phyloP scores from a whole-genome alignment of 495 filamentous ascomycete species.

The Lindgomyces ingoldianus region DNA sequence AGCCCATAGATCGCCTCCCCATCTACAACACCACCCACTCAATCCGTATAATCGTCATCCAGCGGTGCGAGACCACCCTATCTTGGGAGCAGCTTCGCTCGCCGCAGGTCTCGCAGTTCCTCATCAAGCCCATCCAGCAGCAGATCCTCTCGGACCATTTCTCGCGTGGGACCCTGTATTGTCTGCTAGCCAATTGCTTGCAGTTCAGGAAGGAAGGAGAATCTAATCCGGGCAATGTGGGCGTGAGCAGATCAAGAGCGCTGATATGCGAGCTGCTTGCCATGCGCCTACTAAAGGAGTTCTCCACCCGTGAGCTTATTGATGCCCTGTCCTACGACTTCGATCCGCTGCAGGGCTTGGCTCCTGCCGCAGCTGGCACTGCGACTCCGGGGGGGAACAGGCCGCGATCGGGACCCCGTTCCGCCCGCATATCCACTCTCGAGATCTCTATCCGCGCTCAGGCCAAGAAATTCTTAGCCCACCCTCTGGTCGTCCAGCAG shows the following conservation, averaged over 20 bases:
- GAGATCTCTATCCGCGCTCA: constrained; percentile 89
- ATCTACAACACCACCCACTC: constrained; percentile 88
- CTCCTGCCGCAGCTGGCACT: constrained; percentile 46
- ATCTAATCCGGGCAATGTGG: constrained; percentile 75
- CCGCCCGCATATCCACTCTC: constrained; percentile 80
- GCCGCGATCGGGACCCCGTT: constrained; percentile 48
- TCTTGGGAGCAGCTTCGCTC: constrained; percentile 96
- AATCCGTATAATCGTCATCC: constrained; percentile 76
- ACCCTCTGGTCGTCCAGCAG: constrained; percentile 87
- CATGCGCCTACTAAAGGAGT: constrained; percentile 85
- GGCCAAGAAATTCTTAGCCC: constrained; percentile 84
- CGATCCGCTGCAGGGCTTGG: constrained; percentile 80
- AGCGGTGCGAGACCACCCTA: constrained; percentile 84
- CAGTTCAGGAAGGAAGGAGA: constrained; percentile 89
- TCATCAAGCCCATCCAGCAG: constrained; percentile 87
- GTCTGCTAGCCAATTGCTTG: constrained; percentile 86
- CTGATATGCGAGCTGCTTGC: constrained; percentile 90
- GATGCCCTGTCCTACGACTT: constrained; percentile 95
- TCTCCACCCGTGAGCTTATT: constrained; percentile 80
- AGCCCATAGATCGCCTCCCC: constrained; percentile 62
- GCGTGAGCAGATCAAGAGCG: constrained; percentile 76
- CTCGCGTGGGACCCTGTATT: constrained; percentile 81
- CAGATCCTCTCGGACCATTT: constrained; percentile 78
- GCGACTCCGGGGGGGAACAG: constrained; percentile 41
- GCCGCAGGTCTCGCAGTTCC: constrained; percentile 91